These are phyloP conservation scores for Acer saccharum DNA, from an alignment of 345 rosid species.

Conservation along the genomic window DNA sequence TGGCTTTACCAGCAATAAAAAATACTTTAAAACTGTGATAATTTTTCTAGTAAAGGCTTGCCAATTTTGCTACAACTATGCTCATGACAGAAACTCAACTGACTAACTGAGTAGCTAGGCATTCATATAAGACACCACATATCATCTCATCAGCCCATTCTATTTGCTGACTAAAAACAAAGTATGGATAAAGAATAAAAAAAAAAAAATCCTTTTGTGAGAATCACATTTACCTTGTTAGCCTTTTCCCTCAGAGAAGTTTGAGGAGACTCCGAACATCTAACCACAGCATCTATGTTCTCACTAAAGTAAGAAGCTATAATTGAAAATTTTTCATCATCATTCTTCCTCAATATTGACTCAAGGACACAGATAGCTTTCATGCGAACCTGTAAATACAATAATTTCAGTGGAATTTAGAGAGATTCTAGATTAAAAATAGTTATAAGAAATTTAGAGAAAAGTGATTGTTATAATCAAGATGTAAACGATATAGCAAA, in stretches of 20 bases:
- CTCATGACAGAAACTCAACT: background rate
- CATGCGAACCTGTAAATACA: conserved; percentile 74
- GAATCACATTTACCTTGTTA: conserved; percentile 51
- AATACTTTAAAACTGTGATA: background rate
- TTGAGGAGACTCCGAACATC: conserved; percentile 89
- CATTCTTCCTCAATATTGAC: conserved; percentile 79
- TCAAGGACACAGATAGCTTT: conserved; percentile 93
- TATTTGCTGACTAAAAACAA: background rate
- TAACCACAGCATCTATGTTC: conserved; percentile 61
- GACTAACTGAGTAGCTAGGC: background rate
- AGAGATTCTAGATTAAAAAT: background rate
- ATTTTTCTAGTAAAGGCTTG: background rate
- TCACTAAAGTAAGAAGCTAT: conserved; percentile 73
- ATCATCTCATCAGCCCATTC: background rate
- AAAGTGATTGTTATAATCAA: background rate
- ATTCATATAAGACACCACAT: background rate
- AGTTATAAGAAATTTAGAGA: background rate
- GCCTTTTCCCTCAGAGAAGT: conserved; percentile 88
- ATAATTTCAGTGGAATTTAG: background rate
- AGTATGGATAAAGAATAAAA: background rate
- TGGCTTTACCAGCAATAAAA: background rate
- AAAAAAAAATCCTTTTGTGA: background rate
- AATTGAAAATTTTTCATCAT: conserved; percentile 62
- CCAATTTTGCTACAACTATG: background rate
- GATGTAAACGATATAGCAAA: background rate